Conservation (phyloP, 129 eudicot genomes). For the Calendula officinalis region DNA sequence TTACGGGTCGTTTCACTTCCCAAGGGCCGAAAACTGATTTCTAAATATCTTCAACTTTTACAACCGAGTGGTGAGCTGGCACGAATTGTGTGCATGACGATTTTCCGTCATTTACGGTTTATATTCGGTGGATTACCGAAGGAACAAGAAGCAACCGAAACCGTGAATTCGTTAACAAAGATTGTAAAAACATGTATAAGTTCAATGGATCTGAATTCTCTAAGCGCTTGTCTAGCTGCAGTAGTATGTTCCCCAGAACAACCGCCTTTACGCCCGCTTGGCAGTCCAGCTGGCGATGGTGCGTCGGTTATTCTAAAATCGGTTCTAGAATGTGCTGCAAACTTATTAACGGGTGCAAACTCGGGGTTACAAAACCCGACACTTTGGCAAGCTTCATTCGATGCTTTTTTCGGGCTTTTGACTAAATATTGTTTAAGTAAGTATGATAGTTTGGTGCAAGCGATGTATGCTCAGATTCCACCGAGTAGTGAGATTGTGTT, state of each 20-base stretch:
- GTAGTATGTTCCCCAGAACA: constrained; percentile 96
- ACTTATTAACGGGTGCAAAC: constrained; percentile 39
- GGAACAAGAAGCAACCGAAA: constrained; percentile 50
- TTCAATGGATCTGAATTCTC: constrained; percentile 84
- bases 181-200: constrained; percentile 49
- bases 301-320: constrained; percentile 68
- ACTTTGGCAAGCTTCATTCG: constrained; percentile 98
- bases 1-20: neutral
- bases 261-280: constrained; percentile 92
- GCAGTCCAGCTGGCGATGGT: constrained; percentile 89
- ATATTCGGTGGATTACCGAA: constrained; percentile 76
- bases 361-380: constrained; percentile 46
- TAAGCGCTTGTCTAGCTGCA: constrained; percentile 95
- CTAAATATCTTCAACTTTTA: constrained; percentile 68
- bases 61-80: constrained; percentile 78
- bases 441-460: constrained; percentile 77
- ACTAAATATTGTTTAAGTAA: constrained; percentile 80
- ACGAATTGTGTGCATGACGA: constrained; percentile 88
- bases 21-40: constrained; percentile 17
- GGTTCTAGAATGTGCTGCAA: constrained; percentile 71
- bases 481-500: constrained; percentile 45
- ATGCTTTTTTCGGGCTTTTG: constrained; percentile 74
- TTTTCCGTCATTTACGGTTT: constrained; percentile 82
- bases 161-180: constrained; percentile 53
- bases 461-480: constrained; percentile 48